These are phyloP conservation scores for Hypoxylon perforatum DNA, from an alignment of 495 filamentous ascomycete species.

Conservation along the genomic window DNA sequence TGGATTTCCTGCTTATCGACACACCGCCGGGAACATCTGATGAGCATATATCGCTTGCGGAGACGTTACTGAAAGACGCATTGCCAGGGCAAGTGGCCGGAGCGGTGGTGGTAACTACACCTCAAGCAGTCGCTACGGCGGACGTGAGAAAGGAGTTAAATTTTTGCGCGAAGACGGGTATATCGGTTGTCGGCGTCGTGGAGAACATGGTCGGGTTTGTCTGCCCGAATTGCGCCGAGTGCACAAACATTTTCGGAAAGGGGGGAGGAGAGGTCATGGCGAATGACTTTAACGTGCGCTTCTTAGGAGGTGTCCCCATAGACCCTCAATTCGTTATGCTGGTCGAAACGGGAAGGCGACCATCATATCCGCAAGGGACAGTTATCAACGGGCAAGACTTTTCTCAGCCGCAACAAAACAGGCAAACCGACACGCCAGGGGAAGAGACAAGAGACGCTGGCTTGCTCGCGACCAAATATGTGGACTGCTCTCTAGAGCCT, in stretches of 20 bases:
- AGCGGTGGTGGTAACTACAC: constrained; percentile 94
- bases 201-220: constrained; percentile 99
- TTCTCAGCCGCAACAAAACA: constrained; percentile 42
- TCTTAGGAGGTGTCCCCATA: constrained; percentile 88
- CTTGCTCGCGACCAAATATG: constrained; percentile 80
- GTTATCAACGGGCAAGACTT: constrained; percentile 60
- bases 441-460: constrained; percentile 59
- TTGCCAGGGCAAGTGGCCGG: constrained; percentile 72
- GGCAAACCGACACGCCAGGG: constrained; percentile 31
- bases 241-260: constrained; percentile 89
- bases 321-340: constrained; percentile 74
- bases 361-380: constrained; percentile 61
- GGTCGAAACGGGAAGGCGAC: constrained; percentile 63
- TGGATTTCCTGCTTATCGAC: constrained; percentile 93
- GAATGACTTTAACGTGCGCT: constrained; percentile 80
- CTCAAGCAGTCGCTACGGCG: constrained; percentile 90
- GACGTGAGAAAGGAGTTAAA: constrained; percentile 97
- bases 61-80: constrained; percentile 77
- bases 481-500: constrained; percentile 76
- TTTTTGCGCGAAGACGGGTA: constrained; percentile 88
- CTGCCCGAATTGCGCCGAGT: constrained; percentile 93
- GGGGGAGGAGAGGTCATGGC: constrained; percentile 94
- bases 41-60: constrained; percentile 94
- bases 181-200: constrained; percentile 86
- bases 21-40: constrained; percentile 97